phyloP scores from a whole-genome alignment of 1,284 basidiomycete genomes.

The Heterobasidion annosum region DNA sequence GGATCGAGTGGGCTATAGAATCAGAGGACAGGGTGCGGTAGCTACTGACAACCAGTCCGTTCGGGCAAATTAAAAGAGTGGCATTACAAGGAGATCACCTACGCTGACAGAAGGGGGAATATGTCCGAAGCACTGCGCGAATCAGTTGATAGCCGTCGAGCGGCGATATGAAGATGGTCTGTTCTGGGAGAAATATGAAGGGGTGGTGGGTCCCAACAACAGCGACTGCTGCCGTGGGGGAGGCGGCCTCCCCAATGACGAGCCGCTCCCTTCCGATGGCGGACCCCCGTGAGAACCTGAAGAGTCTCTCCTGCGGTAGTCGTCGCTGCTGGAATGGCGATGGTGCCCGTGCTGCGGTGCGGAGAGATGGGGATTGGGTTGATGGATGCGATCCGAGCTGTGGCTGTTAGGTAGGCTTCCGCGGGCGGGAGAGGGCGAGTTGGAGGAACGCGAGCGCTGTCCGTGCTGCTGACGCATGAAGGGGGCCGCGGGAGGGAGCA shows the following conservation, averaged over 20 bases:
- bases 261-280: neutral
- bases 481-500: conserved; percentile 64
- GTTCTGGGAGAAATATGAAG: neutral
- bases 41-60: no score
- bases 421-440: conserved; percentile 3
- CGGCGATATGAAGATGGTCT: neutral
- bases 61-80: neutral
- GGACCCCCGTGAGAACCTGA: neutral
- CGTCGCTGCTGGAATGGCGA: conserved; percentile 11
- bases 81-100: neutral
- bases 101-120: no score
- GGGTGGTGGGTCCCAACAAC: neutral
- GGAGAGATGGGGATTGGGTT: neutral
- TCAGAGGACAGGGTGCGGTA: no score
- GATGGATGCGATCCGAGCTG: conserved; percentile 7
- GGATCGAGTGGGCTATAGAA: no score
- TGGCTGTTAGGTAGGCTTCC: conserved; percentile 3
- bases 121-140: neutral
- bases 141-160: neutral
- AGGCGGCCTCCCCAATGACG: neutral
- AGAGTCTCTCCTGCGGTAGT: neutral
- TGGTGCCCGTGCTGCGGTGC: neutral
- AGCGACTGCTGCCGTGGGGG: neutral
- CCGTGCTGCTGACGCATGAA: conserved; percentile 60
- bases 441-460: conserved; percentile 12